Conservation (phyloP, 2,329 filamentous ascomycete species). For the Neoscytalidium dimidiatum region DNA sequence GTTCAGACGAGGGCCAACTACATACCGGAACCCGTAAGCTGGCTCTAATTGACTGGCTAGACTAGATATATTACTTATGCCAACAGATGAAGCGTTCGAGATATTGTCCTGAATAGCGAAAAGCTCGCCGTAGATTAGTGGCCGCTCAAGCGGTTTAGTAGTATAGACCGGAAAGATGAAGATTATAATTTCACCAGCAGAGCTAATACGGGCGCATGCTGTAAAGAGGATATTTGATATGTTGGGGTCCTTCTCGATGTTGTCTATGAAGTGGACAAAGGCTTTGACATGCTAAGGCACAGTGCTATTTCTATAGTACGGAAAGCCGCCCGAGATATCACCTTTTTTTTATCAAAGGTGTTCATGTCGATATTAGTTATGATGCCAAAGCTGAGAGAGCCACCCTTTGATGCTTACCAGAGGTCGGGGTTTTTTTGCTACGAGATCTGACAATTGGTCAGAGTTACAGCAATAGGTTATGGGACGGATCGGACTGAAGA, state of each 20-base stretch:
- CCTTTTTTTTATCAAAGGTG: background rate
- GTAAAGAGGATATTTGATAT: constrained; percentile 26
- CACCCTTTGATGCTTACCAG: constrained; percentile 41
- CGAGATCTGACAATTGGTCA: too few species aligned
- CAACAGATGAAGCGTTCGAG: constrained; percentile 23
- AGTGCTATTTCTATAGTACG: constrained; percentile 28
- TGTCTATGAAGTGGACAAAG: constrained; percentile 25
- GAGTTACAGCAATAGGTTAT: too few species aligned
- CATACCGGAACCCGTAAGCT: background rate
- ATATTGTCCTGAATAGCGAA: constrained; percentile 29
- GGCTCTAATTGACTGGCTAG: constrained; percentile 25
- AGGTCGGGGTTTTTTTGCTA: constrained; percentile 29
- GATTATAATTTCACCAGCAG: constrained; percentile 16
- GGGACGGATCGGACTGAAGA: too few species aligned
- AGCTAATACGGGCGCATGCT: constrained; percentile 24
- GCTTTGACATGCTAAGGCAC: constrained; percentile 25
- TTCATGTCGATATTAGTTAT: constrained; percentile 35
- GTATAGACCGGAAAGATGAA: constrained; percentile 29
- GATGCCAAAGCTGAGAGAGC: constrained; percentile 40
- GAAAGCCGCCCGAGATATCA: constrained; percentile 39
- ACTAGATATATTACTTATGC: constrained; percentile 29
- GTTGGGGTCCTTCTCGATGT: constrained; percentile 26
- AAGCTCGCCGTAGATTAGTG: constrained; percentile 27
- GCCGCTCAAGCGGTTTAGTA: constrained; percentile 23
- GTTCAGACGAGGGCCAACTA: too few species aligned